A percentile compares a stretch with the other conserved stretches of the same genome.
phyloP scores from a whole-genome alignment of 768 basidiomycete genomes.

The Gymnopilus junonius region DNA sequence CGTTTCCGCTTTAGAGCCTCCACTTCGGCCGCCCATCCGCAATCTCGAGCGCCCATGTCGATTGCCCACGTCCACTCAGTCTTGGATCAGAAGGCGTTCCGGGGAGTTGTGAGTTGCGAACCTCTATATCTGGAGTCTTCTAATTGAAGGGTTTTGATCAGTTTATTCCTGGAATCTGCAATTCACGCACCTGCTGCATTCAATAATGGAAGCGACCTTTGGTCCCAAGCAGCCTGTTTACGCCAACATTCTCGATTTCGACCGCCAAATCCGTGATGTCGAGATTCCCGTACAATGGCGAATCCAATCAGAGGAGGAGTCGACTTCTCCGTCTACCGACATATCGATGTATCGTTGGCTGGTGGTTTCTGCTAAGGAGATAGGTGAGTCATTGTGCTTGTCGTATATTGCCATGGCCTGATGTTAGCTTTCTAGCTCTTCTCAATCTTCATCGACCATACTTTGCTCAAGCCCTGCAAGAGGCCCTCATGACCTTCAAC shows the following conservation, averaged over 20 bases:
- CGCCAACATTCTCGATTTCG: conserved; percentile 55
- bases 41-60: conserved; percentile 55
- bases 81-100: conserved; percentile 1
- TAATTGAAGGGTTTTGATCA: conserved; percentile 23
- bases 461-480: conserved; percentile 68
- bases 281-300: conserved; percentile 52
- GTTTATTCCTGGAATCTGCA: conserved; percentile 61
- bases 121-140: neutral
- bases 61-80: conserved; percentile 51
- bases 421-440: conserved; percentile 42
- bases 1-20: conserved; percentile 50
- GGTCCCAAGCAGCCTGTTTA: conserved; percentile 58
- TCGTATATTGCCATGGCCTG: neutral
- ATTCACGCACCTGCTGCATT: conserved; percentile 56
- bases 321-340: conserved; percentile 19
- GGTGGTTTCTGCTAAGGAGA: conserved; percentile 52
- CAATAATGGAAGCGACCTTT: conserved; percentile 53
- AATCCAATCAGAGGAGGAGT: conserved; percentile 31
- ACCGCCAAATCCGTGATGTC: conserved; percentile 65
- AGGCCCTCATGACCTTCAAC: conserved; percentile 59
- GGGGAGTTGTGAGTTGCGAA: conserved; percentile 8
- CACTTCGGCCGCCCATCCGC: conserved; percentile 63
- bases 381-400: conserved; percentile 34
- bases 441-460: conserved; percentile 70
- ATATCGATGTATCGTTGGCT: conserved; percentile 47